Evolutionary conservation across 1,139 yeast genomes (phyloP), one percentile per base, ranked within the genome.

Genomic region (Suhomyces atakaporum): DNA sequence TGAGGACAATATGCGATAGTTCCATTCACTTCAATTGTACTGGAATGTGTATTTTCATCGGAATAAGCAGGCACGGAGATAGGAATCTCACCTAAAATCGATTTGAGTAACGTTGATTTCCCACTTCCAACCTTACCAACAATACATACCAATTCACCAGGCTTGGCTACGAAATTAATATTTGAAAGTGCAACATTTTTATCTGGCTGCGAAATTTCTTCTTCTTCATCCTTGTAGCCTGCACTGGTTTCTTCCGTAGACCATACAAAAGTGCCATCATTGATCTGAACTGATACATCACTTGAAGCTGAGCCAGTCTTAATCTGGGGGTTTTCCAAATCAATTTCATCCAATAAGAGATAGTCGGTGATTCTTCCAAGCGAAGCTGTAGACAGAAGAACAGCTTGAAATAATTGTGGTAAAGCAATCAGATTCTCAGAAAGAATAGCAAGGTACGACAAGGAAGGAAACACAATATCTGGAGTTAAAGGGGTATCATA

Each of bases 381-480:
- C 0, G 72, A 58, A 7, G 66, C 66, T 27, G 54, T 56, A 2
- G 59, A 53, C 44, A 66, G 67, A 15, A 62, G 57, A n/a, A 59
- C 41, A 35, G 51, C 49, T 4, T 63, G 49, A 37, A 65, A 52
- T 8, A 59, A 52, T 24, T 53, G 42, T 4, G 75, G 74, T 34
- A 69, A 52, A 38, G 55, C 43, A 35, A 62, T 48, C 36, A 69
- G 57, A 7, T 73, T 72, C 20, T 57, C 64, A 4, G 67, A 52
- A 33, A 69, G 53, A 36, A 63, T 47, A 20, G 56, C 63, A 43
- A 69, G 66, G 27, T 68, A 51, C 1, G 70, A 53, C 43, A 67
- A 56, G 1, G 71, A 66, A 7, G 75, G 74, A 49, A 69, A 68
- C 9, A 66, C 53, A 27, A 64, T 58, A 7, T 62, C 60, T 2